Base-by-base conservation (phyloP, 2,329 filamentous ascomycete genomes). In the Colletotrichum tabaci region DNA sequence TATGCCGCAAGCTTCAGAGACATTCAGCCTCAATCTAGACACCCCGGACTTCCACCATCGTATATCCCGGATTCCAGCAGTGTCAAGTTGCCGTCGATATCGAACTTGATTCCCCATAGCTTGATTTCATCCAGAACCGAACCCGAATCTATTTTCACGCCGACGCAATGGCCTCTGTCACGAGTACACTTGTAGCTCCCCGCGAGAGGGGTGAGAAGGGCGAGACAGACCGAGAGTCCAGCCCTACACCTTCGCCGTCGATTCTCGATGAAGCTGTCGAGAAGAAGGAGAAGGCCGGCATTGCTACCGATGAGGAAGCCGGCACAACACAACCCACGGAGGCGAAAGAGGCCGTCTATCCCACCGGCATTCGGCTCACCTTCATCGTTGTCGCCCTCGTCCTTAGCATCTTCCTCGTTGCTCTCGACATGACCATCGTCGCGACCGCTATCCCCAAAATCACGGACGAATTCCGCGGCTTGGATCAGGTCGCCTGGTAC, bases 401-500 rank as follows among this genome's bases (percentile, higher is more conserved):
- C 9, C 77, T 88, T 49, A 82, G 81, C 67, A 81, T 88, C 60
- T 88, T 88, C 74, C 79, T 88, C n/a, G 79, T 86, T 60, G 82
- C 85, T 60, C 80, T 88, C 13, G 85, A 87, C 53, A 84, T 84
- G 80, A 88, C 87, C 16, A 89, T 89, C 67, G 84, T 89, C n/a
- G 86, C 86, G 4, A 89, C 87, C 0, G 87, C 87, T 12, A 88
- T 89, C 50, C 87, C 87, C 12, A 86, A 86, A 72, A 89, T 89
- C 75, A 88, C 87, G 1, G 84, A 84, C 73, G 83, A 87, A 50
- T 87, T 88, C 79, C 81, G 86, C 67, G 82, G 85, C 58, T 82
- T 89, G 21, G 82, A 84, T 46, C 85, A 89, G 72, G 84, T 89
- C 15, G 85, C 86, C 26, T 91, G 89, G 89, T 91, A 91, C 74